Evolutionary conservation across 768 basidiomycete genomes (phyloP), one percentile per base, ranked within the genome.

Genomic region (Heimioporus sp.): DNA sequence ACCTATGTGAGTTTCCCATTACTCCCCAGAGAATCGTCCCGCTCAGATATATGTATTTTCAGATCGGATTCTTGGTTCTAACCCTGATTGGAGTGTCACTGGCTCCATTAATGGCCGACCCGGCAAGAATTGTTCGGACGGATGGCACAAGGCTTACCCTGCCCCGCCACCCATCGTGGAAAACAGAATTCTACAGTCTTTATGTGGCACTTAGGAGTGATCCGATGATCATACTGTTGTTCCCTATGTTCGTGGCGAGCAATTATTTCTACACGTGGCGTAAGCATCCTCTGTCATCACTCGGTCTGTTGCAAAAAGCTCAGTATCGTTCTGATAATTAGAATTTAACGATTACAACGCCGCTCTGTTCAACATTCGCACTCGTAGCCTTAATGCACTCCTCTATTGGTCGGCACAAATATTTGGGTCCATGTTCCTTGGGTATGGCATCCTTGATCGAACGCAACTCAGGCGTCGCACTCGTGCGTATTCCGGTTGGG

Each of bases 181-280:
- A 80, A 62, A 76, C 78, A 17, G 90, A 92, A 65, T 71, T 92
- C 47, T 75, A 76, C 54, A 84, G 85, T 11, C 78, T 92, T 19
- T 90, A 78, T 70, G 58, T 85, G 42, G 80, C 86, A 3, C 72
- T 93, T 40, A 77, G 72, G 50, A 84, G 79, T 12, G 90, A 92
- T 61, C 87, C 87, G 0, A 74, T 77, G 70, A 81, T 93, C 59
- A 53, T 91, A 15, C 71, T 90, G 5, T 77, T 92, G 17, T 88
- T 92, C 74, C 91, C 90, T 12, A 87, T 92, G 85, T 91, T 92
- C 69, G 81, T 90, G 49, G 81, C 86, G 9, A 86, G 84, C 38
- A 91, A 91, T 66, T 91, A 86, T 80, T 90, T 90, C 71, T 90
- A 90, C 63, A 85, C 89, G 3, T 91, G 87, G 87, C 88, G 87